Evolutionary conservation across 2,329 filamentous ascomycete genomes (phyloP), one percentile per base, ranked within the genome.

Genomic region (Talaromyces atroroseus): DNA sequence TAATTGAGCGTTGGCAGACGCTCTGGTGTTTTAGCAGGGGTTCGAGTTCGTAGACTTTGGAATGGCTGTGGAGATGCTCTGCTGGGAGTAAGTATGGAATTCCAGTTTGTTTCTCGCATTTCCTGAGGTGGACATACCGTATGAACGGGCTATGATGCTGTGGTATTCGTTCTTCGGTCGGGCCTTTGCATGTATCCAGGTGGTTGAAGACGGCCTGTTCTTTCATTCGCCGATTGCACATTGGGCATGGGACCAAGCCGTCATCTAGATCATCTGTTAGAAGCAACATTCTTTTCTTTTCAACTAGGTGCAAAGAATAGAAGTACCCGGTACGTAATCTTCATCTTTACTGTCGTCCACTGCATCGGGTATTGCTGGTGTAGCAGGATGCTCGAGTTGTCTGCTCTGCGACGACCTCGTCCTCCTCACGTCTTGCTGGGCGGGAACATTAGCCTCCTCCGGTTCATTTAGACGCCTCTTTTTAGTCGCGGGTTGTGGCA

Each of bases 1-100:
- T 96, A 97, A 66, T 90, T 94, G 18, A 96, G 78, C 10, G 89
- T 84, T 0, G 94, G 88, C 10, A 96, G 76, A 34, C 88, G 82
- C 50, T 90, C 85, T 21, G 77, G 76, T 34, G 72, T 64, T 77
- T 72, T 68, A 61, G 57, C 48, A 8, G 55, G 46, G 18, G 34
- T 46, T 53, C 45, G 47, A 11, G 16, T 53, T 21, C 40, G 44
- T 23, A 44, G 14, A n/a, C 14, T 45, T 44, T 23, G 50, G 2
- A 54, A 52, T 16, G 56, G 20, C 4, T 45, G 56, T 12, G 50
- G 49, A 10, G 34, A 51, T 34, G n/a, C 32, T 50, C 48, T 52
- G 26, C 16, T 3, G n/a, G 45, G 2, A 58, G 60, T 67, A 50
- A 70, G 64, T 61, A 23, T 7, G 26, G 14, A 12, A 57, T 24